These are phyloP conservation scores for Aureobasidium lini DNA, from an alignment of 2,329 filamentous ascomycete genomes.

Conservation along the genomic window DNA sequence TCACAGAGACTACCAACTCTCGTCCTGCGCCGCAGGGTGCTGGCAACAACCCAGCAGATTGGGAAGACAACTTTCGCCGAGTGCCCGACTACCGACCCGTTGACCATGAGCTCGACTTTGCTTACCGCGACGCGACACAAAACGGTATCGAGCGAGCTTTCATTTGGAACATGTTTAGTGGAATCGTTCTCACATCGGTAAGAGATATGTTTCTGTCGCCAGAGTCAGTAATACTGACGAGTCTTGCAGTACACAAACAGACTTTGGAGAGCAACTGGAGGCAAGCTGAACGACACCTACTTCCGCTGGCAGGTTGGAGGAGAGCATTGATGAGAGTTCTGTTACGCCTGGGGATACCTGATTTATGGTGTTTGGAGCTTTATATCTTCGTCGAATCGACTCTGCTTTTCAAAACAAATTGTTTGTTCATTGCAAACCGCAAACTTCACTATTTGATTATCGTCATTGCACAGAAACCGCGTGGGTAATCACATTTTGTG, in stretches of 20 bases:
- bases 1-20: constrained; percentile 26
- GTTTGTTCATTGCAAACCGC: not conserved
- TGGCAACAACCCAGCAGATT: constrained; percentile 30
- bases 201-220: not conserved
- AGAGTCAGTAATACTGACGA: constrained; percentile 5
- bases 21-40: constrained; percentile 19
- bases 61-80: constrained; percentile 42
- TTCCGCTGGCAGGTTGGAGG: constrained; percentile 49
- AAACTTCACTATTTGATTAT: too few relatives aligned
- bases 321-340: constrained; percentile 28
- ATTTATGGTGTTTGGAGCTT: not conserved
- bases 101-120: constrained; percentile 36
- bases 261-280: constrained; percentile 45
- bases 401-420: not conserved
- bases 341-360: not conserved
- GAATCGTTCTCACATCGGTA: constrained; percentile 38
- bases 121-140: constrained; percentile 36
- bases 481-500: too few relatives aligned
- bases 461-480: too few relatives aligned
- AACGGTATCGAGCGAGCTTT: constrained; percentile 41
- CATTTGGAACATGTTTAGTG: constrained; percentile 44
- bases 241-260: constrained; percentile 32
- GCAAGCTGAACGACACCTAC: constrained; percentile 40
- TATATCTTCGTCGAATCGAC: not conserved
- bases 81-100: constrained; percentile 42